Evolutionary conservation across 306 rosid genomes (phyloP).

Genomic region (Astragalus glycyphyllos): DNA sequence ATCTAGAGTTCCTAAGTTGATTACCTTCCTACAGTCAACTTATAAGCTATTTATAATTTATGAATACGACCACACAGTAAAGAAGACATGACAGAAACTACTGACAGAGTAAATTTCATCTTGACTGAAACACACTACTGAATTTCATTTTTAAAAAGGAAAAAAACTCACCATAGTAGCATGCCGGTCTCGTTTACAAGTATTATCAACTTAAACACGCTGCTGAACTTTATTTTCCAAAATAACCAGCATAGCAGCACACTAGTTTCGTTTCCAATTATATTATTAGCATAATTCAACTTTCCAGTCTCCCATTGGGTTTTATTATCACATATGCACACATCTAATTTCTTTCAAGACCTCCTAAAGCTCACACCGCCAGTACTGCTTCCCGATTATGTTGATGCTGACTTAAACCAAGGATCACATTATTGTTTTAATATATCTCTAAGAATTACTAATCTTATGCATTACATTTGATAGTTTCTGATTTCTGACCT

Average conservation of each 20-base stretch:
- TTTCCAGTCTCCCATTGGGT: neutral
- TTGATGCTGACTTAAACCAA: constrained; percentile 21
- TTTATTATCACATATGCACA: neutral
- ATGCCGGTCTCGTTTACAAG: no score
- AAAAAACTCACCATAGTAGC: no score
- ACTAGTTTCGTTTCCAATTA: neutral
- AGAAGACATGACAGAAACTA: neutral
- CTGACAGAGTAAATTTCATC: no score
- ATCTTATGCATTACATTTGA: neutral
- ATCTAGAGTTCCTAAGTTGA: constrained; percentile 2
- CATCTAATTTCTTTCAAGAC: constrained; percentile 34
- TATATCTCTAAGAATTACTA: neutral
- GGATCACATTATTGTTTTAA: neutral
- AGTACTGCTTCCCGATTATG: constrained; percentile 1
- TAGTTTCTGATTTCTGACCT: neutral
- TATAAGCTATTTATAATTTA: constrained; percentile 15
- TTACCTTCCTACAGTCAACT: neutral
- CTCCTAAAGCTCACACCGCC: constrained; percentile 12
- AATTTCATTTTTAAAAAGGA: no score
- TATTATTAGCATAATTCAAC: constrained; percentile 17
- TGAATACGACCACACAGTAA: neutral
- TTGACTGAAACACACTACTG: no score
- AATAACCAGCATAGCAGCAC: constrained; percentile 6
- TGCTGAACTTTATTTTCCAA: neutral
- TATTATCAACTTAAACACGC: neutral